Percentiles rank a stretch among this genome's conserved stretches.
These are phyloP conservation scores for Metschnikowia rubicola DNA, from an alignment of 805 yeast species.

Conservation along the genomic window DNA sequence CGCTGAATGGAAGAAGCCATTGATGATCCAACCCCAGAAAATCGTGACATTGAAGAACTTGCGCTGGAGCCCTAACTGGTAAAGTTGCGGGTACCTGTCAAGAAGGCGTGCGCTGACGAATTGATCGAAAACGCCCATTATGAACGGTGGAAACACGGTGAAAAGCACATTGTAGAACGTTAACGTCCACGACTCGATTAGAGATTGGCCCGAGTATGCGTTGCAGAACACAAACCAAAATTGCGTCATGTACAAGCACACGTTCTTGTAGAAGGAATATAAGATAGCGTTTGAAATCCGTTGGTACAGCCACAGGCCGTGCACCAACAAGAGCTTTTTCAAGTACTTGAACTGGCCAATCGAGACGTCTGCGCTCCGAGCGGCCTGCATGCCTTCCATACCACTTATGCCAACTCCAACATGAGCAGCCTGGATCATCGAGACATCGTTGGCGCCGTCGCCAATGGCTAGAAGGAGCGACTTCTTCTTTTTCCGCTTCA, in stretches of 20 bases:
- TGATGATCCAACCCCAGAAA: conserved; percentile 96
- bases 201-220: conserved; percentile 91
- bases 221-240: conserved; percentile 95
- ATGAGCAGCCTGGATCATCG: conserved; percentile 99
- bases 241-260: conserved; percentile 94
- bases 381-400: conserved; percentile 99
- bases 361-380: conserved; percentile 95
- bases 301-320: conserved; percentile 97
- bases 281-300: conserved; percentile 88
- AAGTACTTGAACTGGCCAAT: conserved; percentile 92
- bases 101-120: conserved; percentile 86
- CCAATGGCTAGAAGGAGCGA: conserved; percentile 87
- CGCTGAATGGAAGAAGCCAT: conserved; percentile 93
- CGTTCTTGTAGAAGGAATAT: conserved; percentile 93
- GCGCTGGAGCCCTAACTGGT: conserved; percentile 85
- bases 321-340: conserved; percentile 80
- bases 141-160: conserved; percentile 94
- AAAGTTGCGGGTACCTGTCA: conserved; percentile 88
- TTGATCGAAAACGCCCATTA: conserved; percentile 94
- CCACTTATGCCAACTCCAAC: conserved; percentile 99
- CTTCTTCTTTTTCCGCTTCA: conserved; percentile 69
- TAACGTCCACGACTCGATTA: conserved; percentile 96
- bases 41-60: conserved; percentile 85
- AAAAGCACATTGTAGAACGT: conserved; percentile 93
- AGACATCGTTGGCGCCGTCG: conserved; percentile 98